phyloP scores from a whole-genome alignment of 306 rosid genomes.

The Hippophae tibetana region DNA sequence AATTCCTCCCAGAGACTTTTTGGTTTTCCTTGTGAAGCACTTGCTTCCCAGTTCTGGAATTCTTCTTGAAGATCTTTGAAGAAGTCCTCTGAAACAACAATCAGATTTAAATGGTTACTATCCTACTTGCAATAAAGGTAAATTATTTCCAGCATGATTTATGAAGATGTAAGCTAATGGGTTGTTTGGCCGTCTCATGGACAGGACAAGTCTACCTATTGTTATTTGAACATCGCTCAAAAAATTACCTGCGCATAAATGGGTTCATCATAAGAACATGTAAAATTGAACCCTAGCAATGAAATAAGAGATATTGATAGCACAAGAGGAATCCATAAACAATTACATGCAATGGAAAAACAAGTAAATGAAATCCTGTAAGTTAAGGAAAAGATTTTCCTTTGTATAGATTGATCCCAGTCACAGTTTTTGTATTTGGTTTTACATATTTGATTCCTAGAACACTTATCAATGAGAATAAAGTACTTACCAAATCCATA shows the following conservation, averaged over 20 bases:
- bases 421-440: too few relatives aligned
- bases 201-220: conserved; percentile 83
- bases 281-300: conserved; percentile 3
- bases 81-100: conserved; percentile 57
- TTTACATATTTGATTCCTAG: too few relatives aligned
- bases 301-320: conserved; percentile 18
- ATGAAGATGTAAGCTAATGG: conserved; percentile 26
- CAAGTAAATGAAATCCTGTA: too few relatives aligned
- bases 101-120: conserved; percentile 7
- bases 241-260: conserved; percentile 82
- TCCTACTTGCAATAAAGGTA: conserved; percentile 2
- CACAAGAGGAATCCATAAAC: conserved; percentile 1
- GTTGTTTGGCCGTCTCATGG: conserved; percentile 25
- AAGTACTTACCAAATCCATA: conserved; percentile 69
- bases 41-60: conserved; percentile 87
- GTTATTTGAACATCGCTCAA: conserved; percentile 92
- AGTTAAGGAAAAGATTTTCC: too few relatives aligned
- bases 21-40: conserved; percentile 75
- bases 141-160: conserved; percentile 17
- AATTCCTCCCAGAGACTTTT: conserved; percentile 97
- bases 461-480: neutral
- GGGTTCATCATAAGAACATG: conserved; percentile 50
- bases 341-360: too few relatives aligned
- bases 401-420: too few relatives aligned
- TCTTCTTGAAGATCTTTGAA: conserved; percentile 87